A percentile compares a stretch with the other conserved stretches of the same genome.
These are phyloP conservation scores for Cokeromyces recurvatus DNA, from an alignment of 371 early-diverging fungal species.

Conservation along the genomic window DNA sequence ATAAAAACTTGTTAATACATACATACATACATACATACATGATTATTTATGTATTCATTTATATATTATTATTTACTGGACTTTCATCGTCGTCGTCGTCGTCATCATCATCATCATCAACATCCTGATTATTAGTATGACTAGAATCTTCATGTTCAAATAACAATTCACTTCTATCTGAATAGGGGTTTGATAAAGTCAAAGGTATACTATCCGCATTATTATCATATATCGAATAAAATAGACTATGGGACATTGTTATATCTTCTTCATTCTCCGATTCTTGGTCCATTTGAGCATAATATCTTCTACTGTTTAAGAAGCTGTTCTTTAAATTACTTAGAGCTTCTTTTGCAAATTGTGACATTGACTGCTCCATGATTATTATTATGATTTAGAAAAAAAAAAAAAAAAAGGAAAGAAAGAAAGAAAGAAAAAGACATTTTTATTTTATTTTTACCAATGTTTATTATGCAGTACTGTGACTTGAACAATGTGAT, in stretches of 20 bases:
- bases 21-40: too few relatives aligned
- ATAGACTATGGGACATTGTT: slow-evolving; percentile 29
- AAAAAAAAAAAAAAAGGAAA: too few relatives aligned
- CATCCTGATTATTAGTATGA: too few relatives aligned
- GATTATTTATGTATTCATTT: too few relatives aligned
- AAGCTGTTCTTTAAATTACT: slow-evolving; percentile 24
- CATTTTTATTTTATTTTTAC: too few relatives aligned
- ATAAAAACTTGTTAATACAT: too few relatives aligned
- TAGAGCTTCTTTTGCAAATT: slow-evolving; percentile 23
- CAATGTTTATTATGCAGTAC: too few relatives aligned
- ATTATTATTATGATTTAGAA: too few relatives aligned
- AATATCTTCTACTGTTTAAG: slow-evolving; percentile 21
- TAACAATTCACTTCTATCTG: slow-evolving; percentile 41
- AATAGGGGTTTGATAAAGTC: slow-evolving; percentile 38
- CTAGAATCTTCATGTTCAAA: slow-evolving; percentile 35
- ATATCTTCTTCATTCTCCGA: slow-evolving; percentile 35
- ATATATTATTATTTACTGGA: not conserved
- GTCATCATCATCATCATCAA: not conserved
- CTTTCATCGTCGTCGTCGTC: too few relatives aligned
- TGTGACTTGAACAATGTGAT: too few relatives aligned
- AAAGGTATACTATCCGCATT: slow-evolving; percentile 41
- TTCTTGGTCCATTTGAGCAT: slow-evolving; percentile 40
- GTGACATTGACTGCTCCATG: slow-evolving; percentile 24
- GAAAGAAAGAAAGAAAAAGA: too few relatives aligned
- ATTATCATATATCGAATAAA: slow-evolving; percentile 36